phyloP scores from a whole-genome alignment of 2,329 filamentous ascomycete species.

The Stagonosporopsis tanaceti region DNA sequence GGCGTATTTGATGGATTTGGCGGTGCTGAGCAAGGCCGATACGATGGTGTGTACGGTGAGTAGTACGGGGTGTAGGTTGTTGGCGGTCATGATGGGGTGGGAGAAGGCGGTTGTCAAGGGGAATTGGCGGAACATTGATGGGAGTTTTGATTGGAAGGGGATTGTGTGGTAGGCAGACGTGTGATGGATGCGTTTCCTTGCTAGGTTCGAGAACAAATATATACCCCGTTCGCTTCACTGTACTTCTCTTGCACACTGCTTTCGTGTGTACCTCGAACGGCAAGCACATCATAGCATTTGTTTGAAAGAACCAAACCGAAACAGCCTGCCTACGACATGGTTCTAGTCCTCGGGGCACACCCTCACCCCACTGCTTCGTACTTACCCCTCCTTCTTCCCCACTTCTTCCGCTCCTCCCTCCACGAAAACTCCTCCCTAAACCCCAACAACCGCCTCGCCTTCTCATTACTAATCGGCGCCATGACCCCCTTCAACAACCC shows the following conservation, averaged over 20 bases:
- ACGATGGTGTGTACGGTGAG: conserved; percentile 79
- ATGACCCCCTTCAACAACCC: conserved; percentile 60
- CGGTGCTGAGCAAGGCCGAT: conserved; percentile 74
- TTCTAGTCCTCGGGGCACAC: not conserved
- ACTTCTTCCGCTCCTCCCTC: conserved; percentile 36
- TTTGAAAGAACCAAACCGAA: too few species aligned
- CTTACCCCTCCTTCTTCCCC: conserved; percentile 1
- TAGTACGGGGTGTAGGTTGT: conserved; percentile 70
- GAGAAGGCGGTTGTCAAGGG: conserved; percentile 60
- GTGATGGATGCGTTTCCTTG: not conserved
- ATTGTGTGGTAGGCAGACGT: conserved; percentile 41
- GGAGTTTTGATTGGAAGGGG: conserved; percentile 49
- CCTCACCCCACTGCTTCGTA: not conserved
- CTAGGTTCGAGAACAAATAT: not conserved
- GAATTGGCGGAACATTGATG: conserved; percentile 75
- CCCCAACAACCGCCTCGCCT: conserved; percentile 64
- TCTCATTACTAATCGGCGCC: conserved; percentile 66
- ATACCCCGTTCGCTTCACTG: conserved; percentile 8
- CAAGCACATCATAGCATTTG: too few species aligned
- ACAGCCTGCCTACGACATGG: too few species aligned
- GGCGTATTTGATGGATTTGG: conserved; percentile 83
- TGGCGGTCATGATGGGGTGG: conserved; percentile 90
- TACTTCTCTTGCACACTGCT: not conserved
- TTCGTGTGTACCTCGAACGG: not conserved
- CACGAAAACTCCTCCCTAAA: conserved; percentile 66